phyloP scores from a whole-genome alignment of 1,284 basidiomycete genomes.

The Sporisorium reilianum region DNA sequence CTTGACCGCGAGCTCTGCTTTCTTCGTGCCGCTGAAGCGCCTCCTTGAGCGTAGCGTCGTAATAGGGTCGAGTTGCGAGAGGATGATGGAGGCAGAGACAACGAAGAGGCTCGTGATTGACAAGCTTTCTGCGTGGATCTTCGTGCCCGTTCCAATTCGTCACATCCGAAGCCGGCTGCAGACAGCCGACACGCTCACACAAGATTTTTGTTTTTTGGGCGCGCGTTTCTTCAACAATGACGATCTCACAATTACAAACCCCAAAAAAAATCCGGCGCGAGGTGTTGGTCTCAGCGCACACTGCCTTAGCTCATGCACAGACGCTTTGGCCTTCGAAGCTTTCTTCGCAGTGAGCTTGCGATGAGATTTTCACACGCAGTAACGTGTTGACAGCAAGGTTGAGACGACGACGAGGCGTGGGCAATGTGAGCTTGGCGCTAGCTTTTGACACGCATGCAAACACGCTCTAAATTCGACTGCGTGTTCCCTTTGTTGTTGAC shows the following conservation, averaged over 20 bases:
- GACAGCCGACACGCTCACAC: slow-evolving; percentile 2
- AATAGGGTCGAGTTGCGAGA: background rate
- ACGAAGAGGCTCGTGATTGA: too few species aligned
- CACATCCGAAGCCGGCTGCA: slow-evolving; percentile 20
- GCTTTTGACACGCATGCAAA: background rate
- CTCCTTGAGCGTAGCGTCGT: background rate
- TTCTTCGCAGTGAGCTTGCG: too few species aligned
- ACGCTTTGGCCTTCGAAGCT: background rate
- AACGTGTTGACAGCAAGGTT: too few species aligned
- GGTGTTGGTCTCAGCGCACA: slow-evolving; percentile 10
- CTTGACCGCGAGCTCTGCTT: background rate
- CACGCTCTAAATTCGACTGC: background rate
- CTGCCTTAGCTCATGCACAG: background rate
- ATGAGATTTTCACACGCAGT: too few species aligned
- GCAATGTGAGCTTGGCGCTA: background rate
- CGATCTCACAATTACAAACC: slow-evolving; percentile 10
- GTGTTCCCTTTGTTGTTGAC: background rate
- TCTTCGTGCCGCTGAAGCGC: background rate
- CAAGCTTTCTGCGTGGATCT: slow-evolving; percentile 3
- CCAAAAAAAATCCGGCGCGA: background rate
- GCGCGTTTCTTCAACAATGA: background rate
- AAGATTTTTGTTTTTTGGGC: slow-evolving; percentile 1
- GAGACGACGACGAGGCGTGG: too few species aligned
- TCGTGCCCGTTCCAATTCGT: slow-evolving; percentile 13
- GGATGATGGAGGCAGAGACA: background rate